Percentiles rank a stretch among this genome's conserved stretches.
phyloP scores from a whole-genome alignment of 371 early-diverging fungal genomes.

The Mortierella sp. region DNA sequence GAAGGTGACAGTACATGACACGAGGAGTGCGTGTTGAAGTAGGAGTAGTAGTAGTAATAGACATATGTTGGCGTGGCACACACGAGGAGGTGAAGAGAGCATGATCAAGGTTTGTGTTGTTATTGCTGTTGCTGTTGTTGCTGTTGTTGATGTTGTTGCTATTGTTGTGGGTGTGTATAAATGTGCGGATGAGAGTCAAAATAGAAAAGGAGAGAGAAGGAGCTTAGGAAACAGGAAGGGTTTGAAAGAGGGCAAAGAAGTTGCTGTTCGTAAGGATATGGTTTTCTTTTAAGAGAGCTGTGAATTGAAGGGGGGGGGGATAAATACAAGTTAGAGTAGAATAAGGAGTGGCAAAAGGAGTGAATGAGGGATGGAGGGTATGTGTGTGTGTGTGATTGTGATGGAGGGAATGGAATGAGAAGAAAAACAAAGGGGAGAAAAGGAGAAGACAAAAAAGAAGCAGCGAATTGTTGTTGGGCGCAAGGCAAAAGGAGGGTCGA shows the following conservation, averaged over 20 bases:
- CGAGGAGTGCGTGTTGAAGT: constrained; percentile 14
- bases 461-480: not conserved
- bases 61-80: not conserved
- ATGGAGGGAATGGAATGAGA: not conserved
- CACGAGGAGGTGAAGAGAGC: not conserved
- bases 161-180: not conserved
- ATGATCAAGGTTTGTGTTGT: not conserved
- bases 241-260: not conserved
- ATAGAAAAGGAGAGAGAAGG: not conserved
- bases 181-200: not conserved
- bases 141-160: not conserved
- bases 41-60: constrained; percentile 10
- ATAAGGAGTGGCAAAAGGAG: not conserved
- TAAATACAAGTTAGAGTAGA: not conserved
- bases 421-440: not conserved
- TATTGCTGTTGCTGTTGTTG: not conserved
- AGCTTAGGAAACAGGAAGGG: not conserved
- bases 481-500: not conserved
- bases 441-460: not conserved
- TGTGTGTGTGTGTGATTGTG: too few relatives aligned
- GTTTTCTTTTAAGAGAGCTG: not conserved
- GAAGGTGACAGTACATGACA: constrained; percentile 19
- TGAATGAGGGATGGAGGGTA: too few relatives aligned
- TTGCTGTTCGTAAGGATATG: not conserved
- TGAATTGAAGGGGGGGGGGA: not conserved